Base-by-base conservation (phyloP, 164 flowering plant genomes). In the Sedum album region DNA sequence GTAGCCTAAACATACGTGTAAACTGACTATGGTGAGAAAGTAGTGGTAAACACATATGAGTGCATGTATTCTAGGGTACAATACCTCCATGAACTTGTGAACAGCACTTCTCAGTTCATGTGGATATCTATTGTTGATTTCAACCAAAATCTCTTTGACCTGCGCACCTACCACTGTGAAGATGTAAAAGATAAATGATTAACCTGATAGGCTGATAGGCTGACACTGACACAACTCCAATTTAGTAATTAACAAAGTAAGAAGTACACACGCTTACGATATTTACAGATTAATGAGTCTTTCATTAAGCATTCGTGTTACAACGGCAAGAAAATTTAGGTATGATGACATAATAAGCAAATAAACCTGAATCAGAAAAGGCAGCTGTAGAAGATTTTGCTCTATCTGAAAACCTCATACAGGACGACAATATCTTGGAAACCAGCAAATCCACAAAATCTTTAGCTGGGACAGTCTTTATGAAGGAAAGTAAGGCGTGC, bases 1-100 rank as follows among this genome's bases (percentile, higher is more conserved):
- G 79, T 71, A 68, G 78, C 85, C 96, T 90, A 69, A 62, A 60
- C 28, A 21, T 41, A 65, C 36, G 64, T 39, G 57, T 36, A 26
- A 31, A 31, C 26, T 10, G 64, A 7, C 23, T 8, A 25, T 26
- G 41, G 57, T 17, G 53, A 10, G 25, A 15, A 30, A 30, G n/a
- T 49, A 57, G 7, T 26, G 33, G 28, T 28, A 20, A 57, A 28
- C 20, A 70, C 31, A 70, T 15, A n/a, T 61, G 57, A 64, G 17
- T 51, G 26, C 42, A 21, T 65, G 26, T 35, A 65, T 30, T 41
- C 17, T 0, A 36, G 44, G 36, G 44, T 20, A 5, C 28, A 70
- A 60, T 20, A 90, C 97, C 90, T 89, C 82, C 70, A 87, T 68
- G 70, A 82, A 82, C 60, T 82, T 82, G 35, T 51, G 79, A 76